Evolutionary conservation across 2,329 filamentous ascomycete genomes (phyloP).

Genomic region (Colletotrichum acutatum): DNA sequence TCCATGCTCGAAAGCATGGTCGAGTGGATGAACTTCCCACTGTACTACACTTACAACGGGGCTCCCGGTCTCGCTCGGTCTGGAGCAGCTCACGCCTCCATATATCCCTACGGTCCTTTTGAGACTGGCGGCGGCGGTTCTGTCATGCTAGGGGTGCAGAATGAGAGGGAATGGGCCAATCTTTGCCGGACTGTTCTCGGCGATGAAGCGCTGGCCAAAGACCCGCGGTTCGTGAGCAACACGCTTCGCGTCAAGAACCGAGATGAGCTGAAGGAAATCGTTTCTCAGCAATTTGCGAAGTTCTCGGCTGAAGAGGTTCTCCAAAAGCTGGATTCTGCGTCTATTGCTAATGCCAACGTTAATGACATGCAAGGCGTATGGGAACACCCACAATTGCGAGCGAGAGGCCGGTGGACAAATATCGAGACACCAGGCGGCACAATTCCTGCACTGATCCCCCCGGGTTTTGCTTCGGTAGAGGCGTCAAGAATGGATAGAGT

Average conservation of each 20-base stretch:
- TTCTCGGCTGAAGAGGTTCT: constrained; percentile 53
- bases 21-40: constrained; percentile 68
- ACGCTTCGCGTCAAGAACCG: constrained; percentile 58
- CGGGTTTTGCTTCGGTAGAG: constrained; percentile 47
- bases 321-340: constrained; percentile 55
- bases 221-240: constrained; percentile 60
- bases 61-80: constrained; percentile 54
- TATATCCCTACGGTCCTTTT: constrained; percentile 69
- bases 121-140: constrained; percentile 56
- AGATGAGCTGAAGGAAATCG: constrained; percentile 55
- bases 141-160: constrained; percentile 68
- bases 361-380: constrained; percentile 66
- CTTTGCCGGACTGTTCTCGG: constrained; percentile 59
- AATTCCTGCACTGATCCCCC: constrained; percentile 61
- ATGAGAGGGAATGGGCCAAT: constrained; percentile 65
- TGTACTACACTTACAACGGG: constrained; percentile 63
- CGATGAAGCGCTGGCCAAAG: constrained; percentile 52
- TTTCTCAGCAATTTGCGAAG: constrained; percentile 52
- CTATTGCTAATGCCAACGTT: constrained; percentile 65
- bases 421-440: constrained; percentile 57
- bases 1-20: constrained; percentile 69
- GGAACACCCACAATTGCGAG: constrained; percentile 63
- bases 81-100: constrained; percentile 63
- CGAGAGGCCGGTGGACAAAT: constrained; percentile 61
- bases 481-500: constrained; percentile 26